phyloP scores from a whole-genome alignment of 345 rosid species.

The Raphanus sativus region DNA sequence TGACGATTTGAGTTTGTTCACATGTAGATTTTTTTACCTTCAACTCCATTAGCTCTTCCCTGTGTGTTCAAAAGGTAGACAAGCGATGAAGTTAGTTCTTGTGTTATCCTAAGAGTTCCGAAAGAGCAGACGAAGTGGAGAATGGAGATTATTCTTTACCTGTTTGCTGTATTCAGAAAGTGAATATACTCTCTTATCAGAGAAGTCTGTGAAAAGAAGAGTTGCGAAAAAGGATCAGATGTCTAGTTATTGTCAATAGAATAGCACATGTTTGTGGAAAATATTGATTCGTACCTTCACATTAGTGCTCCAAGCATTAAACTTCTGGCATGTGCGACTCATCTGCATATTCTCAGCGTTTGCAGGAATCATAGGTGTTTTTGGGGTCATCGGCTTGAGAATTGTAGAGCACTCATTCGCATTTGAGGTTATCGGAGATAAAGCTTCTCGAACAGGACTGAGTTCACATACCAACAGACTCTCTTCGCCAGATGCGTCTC shows the following conservation, averaged over 20 bases:
- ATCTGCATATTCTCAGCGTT: slow-evolving; percentile 35
- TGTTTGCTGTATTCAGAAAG: slow-evolving; percentile 72
- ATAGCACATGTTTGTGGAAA: not conserved
- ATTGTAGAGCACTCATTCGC: not conserved
- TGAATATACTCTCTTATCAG: slow-evolving; percentile 64
- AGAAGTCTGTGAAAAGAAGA: slow-evolving; percentile 45
- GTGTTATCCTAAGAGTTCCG: not conserved
- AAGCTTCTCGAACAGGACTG: slow-evolving; percentile 58
- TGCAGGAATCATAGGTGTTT: slow-evolving; percentile 34
- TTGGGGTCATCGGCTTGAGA: slow-evolving; percentile 57
- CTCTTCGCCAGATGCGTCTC: slow-evolving; percentile 12
- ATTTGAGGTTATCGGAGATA: slow-evolving; percentile 59
- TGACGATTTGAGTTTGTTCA: not conserved
- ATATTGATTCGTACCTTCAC: slow-evolving; percentile 53
- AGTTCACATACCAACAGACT: slow-evolving; percentile 19
- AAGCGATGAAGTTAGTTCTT: slow-evolving; percentile 22
- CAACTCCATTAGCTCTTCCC: slow-evolving; percentile 73
- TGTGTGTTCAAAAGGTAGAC: slow-evolving; percentile 33
- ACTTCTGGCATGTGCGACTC: slow-evolving; percentile 51
- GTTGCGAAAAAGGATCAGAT: slow-evolving; percentile 7
- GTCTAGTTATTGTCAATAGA: not conserved
- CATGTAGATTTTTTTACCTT: slow-evolving; percentile 18
- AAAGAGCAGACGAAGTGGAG: not conserved
- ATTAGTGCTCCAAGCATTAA: slow-evolving; percentile 51
- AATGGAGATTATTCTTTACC: slow-evolving; percentile 34